A percentile compares a stretch with the other conserved stretches of the same genome.
Conservation (phyloP, 2,329 filamentous ascomycete species). For the Neopestalotiopsis rosae region DNA sequence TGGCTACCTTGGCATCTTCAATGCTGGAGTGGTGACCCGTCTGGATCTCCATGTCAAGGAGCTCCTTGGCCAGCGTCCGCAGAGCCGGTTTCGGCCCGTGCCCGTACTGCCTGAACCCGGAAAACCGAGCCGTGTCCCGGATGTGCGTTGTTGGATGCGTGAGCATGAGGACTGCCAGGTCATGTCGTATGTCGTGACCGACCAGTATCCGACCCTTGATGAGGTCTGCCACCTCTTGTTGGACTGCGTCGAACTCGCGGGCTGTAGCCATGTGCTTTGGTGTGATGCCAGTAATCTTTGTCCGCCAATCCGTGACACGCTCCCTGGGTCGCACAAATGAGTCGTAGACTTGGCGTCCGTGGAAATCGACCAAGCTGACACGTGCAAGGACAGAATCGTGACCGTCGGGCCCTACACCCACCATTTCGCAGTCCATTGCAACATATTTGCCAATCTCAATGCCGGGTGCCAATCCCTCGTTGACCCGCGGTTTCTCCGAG, state of each 20-base stretch:
- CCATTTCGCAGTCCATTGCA: slow-evolving; percentile 97
- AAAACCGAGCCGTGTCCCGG: slow-evolving; percentile 82
- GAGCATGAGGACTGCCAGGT: slow-evolving; percentile 76
- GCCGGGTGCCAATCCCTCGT: slow-evolving; percentile 65
- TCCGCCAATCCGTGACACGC: slow-evolving; percentile 88
- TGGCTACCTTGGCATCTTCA: slow-evolving; percentile 85
- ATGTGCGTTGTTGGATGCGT: slow-evolving; percentile 79
- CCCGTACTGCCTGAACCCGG: slow-evolving; percentile 73
- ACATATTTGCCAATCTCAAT: slow-evolving; percentile 86
- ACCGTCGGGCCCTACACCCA: slow-evolving; percentile 77
- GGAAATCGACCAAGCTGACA: slow-evolving; percentile 91
- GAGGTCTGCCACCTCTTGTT: slow-evolving; percentile 70
- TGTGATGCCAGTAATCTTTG: slow-evolving; percentile 81
- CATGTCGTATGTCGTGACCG: slow-evolving; percentile 74
- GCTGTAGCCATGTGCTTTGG: slow-evolving; percentile 74
- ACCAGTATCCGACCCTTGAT: slow-evolving; percentile 70
- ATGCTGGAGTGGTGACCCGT: slow-evolving; percentile 69
- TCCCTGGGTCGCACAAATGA: slow-evolving; percentile 84
- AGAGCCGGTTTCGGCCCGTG: slow-evolving; percentile 73
- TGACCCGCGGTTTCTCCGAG: slow-evolving; percentile 57
- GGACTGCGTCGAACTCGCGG: slow-evolving; percentile 77
- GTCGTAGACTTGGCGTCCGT: slow-evolving; percentile 92
- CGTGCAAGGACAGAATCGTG: slow-evolving; percentile 80
- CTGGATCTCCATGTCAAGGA: slow-evolving; percentile 68
- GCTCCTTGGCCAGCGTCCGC: slow-evolving; percentile 59